Conservation (phyloP, 2,329 filamentous ascomycete species). For the Fusarium tricinctum region DNA sequence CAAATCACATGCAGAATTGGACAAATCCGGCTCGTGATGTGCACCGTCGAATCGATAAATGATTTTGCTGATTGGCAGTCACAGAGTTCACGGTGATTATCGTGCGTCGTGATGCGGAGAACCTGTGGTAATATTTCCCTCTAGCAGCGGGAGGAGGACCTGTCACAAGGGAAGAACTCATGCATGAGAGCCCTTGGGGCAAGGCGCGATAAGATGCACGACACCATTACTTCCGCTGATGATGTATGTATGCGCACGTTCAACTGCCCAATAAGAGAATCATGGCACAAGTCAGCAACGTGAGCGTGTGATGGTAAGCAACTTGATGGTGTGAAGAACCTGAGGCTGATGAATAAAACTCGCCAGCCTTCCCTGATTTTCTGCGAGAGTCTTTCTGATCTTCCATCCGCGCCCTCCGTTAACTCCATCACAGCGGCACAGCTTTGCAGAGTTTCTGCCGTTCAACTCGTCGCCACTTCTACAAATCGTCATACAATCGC, state of each 20-base stretch:
- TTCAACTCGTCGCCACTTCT: conserved; percentile 17
- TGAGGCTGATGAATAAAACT: conserved; percentile 43
- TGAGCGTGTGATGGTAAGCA: conserved; percentile 35
- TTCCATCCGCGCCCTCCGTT: conserved; percentile 11
- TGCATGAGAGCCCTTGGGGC: conserved; percentile 41
- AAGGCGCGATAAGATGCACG: conserved; percentile 43
- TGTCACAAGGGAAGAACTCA: conserved; percentile 45
- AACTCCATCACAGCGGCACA: conserved; percentile 27
- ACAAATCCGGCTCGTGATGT: conserved; percentile 9
- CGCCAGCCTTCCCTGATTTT: conserved; percentile 29
- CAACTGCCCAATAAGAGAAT: conserved; percentile 30
- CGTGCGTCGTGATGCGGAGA: conserved; percentile 36
- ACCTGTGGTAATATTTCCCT: conserved; percentile 28
- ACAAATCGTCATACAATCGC: conserved; percentile 4
- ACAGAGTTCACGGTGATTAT: conserved; percentile 36
- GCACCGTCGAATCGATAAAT: conserved; percentile 22
- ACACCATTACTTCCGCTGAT: conserved; percentile 40
- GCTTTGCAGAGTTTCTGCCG: conserved; percentile 31
- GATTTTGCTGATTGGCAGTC: conserved; percentile 31
- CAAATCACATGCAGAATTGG: conserved; percentile 28
- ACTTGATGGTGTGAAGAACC: conserved; percentile 42
- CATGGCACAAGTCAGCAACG: conserved; percentile 17
- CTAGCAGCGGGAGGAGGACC: conserved; percentile 25
- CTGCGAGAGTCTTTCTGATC: not conserved
- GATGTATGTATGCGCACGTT: conserved; percentile 37